A percentile compares a stretch with the other conserved stretches of the same genome.
Conservation (phyloP, 2,329 filamentous ascomycete genomes). For the Monascus ruber region DNA sequence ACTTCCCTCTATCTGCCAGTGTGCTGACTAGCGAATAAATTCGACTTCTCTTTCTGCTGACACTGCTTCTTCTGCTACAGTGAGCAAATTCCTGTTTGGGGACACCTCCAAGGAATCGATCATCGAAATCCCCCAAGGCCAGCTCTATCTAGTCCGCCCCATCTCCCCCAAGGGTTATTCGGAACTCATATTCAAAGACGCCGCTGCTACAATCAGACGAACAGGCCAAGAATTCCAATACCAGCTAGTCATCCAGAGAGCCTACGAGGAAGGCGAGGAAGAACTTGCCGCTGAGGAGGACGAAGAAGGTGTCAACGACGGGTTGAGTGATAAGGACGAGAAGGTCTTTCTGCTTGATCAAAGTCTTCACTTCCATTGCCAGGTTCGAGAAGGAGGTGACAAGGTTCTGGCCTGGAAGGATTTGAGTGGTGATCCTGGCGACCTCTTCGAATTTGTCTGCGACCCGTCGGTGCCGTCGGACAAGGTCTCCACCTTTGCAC, state of each 20-base stretch:
- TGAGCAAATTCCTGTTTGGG: conserved; percentile 85
- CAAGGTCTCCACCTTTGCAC: conserved; percentile 69
- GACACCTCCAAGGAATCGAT: conserved; percentile 84
- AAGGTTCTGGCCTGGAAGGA: conserved; percentile 91
- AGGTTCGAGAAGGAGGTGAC: conserved; percentile 67
- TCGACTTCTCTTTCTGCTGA: conserved; percentile 1
- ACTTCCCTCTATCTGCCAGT: background rate
- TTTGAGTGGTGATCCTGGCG: conserved; percentile 80
- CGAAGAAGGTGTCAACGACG: conserved; percentile 65
- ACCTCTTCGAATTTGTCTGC: conserved; percentile 97
- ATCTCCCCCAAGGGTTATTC: conserved; percentile 95
- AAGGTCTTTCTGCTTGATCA: conserved; percentile 96
- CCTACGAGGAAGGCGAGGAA: conserved; percentile 95
- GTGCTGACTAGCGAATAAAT: no score
- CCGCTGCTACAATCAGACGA: conserved; percentile 77
- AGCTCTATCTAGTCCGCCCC: conserved; percentile 93
- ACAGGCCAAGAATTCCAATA: conserved; percentile 96
- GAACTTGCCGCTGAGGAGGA: conserved; percentile 85
- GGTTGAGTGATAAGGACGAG: conserved; percentile 79
- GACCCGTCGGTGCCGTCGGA: conserved; percentile 58
- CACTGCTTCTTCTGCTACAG: conserved; percentile 34
- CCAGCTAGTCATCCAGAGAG: conserved; percentile 88
- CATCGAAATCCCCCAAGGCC: conserved; percentile 87
- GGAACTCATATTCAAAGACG: conserved; percentile 97
- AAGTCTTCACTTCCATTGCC: conserved; percentile 73